Base-by-base conservation (phyloP, 495 filamentous ascomycete species). In the Aspergillus bertholletiae region DNA sequence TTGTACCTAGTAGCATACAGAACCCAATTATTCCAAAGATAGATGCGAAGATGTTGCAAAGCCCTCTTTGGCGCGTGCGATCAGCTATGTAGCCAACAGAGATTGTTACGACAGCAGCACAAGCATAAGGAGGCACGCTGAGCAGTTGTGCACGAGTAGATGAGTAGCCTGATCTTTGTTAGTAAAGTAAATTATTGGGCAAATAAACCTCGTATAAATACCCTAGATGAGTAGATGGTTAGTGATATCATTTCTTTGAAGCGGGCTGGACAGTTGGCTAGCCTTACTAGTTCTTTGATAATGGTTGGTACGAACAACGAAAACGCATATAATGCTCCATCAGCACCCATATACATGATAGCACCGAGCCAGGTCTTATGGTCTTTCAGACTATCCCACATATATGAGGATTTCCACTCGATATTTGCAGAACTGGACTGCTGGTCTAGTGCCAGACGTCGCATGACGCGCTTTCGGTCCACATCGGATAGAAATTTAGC, bases 301-400 rank as follows among this genome's bases (percentile, higher is more conserved):
- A 96, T 96, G 28, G 84, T 87, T 1, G 93, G 93, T 0, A 96
- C 78, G 69, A 97, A 96, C 5, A 97, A 80, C 5, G 87, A 89
- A 68, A 96, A 96, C 18, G 88, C 90, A 67, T 97, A 97, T 3
- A 97, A 80, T 12, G 89, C 78, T 11, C 76, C 76, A 59, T 81
- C 80, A 11, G 69, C 68, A 7, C 89, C 89, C 88, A 92, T 92
- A 60, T 91, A 94, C 37, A 92, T 88, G 18, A 84, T 65, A 66
- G 88, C 87, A 5, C 84, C 88, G 0, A 81, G 62, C 75, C 82
- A 96, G 57, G 88, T 96, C 74, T 96, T 96, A 85, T 88, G 96
- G 62, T 96, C 92, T 55, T 79, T 84, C n/a, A 96, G 58, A 37
- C 86, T 83, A 1, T 79, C 79, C 81, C 85, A 93, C 56, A 96